Evolutionary conservation across 257 asterid species (phyloP), one percentile per base, ranked within the genome.

Genomic region (Anisodus acutangulus): DNA sequence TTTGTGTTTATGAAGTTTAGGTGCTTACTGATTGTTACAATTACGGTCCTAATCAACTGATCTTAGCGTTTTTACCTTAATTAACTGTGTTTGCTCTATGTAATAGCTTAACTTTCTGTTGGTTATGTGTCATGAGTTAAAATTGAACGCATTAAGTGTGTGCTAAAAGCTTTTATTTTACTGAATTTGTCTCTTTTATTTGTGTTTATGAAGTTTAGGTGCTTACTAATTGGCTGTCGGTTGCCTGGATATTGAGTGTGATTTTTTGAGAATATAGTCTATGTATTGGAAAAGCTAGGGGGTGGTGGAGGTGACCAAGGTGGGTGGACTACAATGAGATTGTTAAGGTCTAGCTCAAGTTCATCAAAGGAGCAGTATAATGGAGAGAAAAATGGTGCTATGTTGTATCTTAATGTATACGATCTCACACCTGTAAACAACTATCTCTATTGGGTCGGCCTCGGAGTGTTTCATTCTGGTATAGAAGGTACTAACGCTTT

Each of bases 381-480:
- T 81, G 85, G 85, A 70, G 93, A 89, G 87, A 93, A 89, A 82
- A 93, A 83, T 79, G 86, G 87, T 51, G 90, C 91, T n/a, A 83
- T 83, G 82, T 82, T 94, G 87, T 93, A 92, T 88, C 91, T 94
- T 39, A 94, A 94, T 88, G 90, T 93, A 80, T 94, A 94, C 83
- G 98, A 94, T 89, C 94, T 94, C 84, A 94, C 97, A 54, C 92
- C 93, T 83, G 62, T 92, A 66, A 94, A 94, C 93, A 91, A 91
- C 90, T 94, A 93, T 69, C 92, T 94, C 17, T 94, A 94, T 78
- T 94, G 97, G 97, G 90, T 91, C 31, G 98, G 98, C 81, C 89
- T 92, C 51, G 98, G 98, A 59, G 91, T 94, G 82, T 94, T 91
- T 85, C 98, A 93, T 89, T 93, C 98, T 12, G 98, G 98, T 43